These are phyloP conservation scores for Cystoderma amianthinum DNA, from an alignment of 768 basidiomycete genomes.

Conservation along the genomic window DNA sequence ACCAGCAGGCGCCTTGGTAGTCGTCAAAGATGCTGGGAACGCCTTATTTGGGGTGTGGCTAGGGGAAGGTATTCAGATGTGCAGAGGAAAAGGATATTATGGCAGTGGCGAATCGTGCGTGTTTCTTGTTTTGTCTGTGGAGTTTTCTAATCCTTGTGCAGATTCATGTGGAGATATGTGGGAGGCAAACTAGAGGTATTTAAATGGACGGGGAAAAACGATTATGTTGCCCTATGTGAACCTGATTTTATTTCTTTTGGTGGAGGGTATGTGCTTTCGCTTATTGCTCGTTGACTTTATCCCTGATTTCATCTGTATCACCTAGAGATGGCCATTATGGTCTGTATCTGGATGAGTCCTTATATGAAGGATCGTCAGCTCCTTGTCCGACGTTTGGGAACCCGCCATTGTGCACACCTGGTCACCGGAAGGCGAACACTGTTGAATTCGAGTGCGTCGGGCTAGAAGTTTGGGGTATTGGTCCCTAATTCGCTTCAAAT, in stretches of 20 bases:
- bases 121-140: too few relatives aligned
- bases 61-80: slow-evolving; percentile 60
- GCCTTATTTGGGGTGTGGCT: slow-evolving; percentile 79
- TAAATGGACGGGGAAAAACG: slow-evolving; percentile 84
- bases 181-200: slow-evolving; percentile 50
- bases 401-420: slow-evolving; percentile 63
- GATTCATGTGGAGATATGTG: slow-evolving; percentile 72
- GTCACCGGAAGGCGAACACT: slow-evolving; percentile 35
- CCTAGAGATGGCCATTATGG: slow-evolving; percentile 84
- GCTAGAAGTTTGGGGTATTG: slow-evolving; percentile 86
- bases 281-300: background rate
- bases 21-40: slow-evolving; percentile 57
- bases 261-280: slow-evolving; percentile 63
- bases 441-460: slow-evolving; percentile 86
- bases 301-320: background rate
- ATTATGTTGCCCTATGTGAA: slow-evolving; percentile 86
- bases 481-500: too few relatives aligned
- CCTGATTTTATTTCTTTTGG: slow-evolving; percentile 79
- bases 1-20: slow-evolving; percentile 44
- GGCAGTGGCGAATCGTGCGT: slow-evolving; percentile 84
- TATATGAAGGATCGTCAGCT: slow-evolving; percentile 81
- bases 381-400: slow-evolving; percentile 85
- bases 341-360: slow-evolving; percentile 76
- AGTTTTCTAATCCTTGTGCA: too few relatives aligned
- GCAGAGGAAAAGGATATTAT: slow-evolving; percentile 64